Percentiles rank a stretch among this genome's conserved stretches.
Evolutionary conservation across 129 eudicot species (phyloP).

Genomic region (Tagetes erecta): DNA sequence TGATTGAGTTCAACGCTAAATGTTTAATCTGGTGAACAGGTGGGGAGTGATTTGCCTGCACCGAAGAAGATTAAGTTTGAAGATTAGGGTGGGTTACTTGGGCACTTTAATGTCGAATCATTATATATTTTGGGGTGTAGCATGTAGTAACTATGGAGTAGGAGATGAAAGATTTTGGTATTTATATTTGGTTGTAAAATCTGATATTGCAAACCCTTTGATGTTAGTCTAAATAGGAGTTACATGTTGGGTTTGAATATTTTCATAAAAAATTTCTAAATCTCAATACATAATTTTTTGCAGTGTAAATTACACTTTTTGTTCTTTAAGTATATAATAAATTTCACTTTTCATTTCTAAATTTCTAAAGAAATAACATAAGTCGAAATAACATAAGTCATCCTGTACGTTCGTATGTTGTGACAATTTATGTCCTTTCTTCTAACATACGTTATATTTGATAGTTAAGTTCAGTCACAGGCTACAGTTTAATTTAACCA

Average conservation of each 20-base stretch:
- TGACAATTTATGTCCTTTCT: too few species aligned
- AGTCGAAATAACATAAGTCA: too few species aligned
- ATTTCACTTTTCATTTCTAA: too few species aligned
- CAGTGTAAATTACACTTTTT: too few species aligned
- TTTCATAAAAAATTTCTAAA: background rate
- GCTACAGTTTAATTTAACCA: too few species aligned
- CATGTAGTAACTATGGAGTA: background rate
- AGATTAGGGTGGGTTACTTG: constrained; percentile 14
- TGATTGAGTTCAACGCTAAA: background rate
- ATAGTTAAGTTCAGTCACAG: too few species aligned
- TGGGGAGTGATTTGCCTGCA: constrained; percentile 50
- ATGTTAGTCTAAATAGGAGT: background rate
- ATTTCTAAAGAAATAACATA: too few species aligned
- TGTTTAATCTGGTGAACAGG: constrained; percentile 36
- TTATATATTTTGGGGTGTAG: background rate
- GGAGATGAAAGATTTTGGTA: constrained; percentile 5
- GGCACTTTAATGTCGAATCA: background rate
- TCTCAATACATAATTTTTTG: background rate
- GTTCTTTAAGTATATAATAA: too few species aligned
- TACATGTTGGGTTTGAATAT: background rate
- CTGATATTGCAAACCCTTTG: background rate
- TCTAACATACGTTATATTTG: too few species aligned
- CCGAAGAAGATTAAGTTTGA: constrained; percentile 68
- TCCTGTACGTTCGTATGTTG: too few species aligned
- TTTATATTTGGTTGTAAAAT: constrained; percentile 8